Percentiles rank a stretch among this genome's conserved stretches.
Conservation (phyloP, 129 eudicot genomes). For the Pulicaria dysenterica region DNA sequence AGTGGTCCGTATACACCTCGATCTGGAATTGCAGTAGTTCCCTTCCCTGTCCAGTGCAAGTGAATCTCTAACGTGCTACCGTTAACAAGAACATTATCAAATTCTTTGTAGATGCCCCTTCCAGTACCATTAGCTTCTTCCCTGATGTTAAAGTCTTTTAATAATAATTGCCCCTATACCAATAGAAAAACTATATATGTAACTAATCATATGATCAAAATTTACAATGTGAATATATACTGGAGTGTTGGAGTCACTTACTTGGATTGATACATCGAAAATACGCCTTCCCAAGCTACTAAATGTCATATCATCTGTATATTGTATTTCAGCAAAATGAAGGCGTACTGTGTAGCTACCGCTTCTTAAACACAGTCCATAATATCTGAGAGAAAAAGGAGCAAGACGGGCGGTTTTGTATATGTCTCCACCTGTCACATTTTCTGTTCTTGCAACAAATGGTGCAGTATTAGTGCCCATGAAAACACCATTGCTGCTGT, state of each 20-base stretch:
- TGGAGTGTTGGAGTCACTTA: conserved; percentile 28
- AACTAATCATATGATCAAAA: conserved; percentile 3
- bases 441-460: conserved; percentile 30
- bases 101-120: conserved; percentile 50
- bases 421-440: conserved; percentile 37
- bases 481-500: conserved; percentile 70
- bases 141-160: conserved; percentile 65
- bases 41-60: conserved; percentile 89
- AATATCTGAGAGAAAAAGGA: conserved; percentile 69
- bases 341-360: conserved; percentile 87
- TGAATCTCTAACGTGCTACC: conserved; percentile 82
- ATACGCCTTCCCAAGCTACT: conserved; percentile 67
- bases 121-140: conserved; percentile 67
- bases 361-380: conserved; percentile 61
- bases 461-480: conserved; percentile 33
- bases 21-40: conserved; percentile 79
- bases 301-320: conserved; percentile 45
- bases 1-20: conserved; percentile 85
- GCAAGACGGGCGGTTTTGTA: conserved; percentile 69
- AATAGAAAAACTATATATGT: conserved; percentile 19
- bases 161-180: conserved; percentile 56
- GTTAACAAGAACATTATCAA: conserved; percentile 49
- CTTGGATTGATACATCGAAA: conserved; percentile 84
- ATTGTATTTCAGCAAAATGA: conserved; percentile 87
- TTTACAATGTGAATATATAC: background rate